A percentile compares a stretch with the other conserved stretches of the same genome.
Conservation (phyloP, 306 rosid genomes). For the Quercus wislizeni region DNA sequence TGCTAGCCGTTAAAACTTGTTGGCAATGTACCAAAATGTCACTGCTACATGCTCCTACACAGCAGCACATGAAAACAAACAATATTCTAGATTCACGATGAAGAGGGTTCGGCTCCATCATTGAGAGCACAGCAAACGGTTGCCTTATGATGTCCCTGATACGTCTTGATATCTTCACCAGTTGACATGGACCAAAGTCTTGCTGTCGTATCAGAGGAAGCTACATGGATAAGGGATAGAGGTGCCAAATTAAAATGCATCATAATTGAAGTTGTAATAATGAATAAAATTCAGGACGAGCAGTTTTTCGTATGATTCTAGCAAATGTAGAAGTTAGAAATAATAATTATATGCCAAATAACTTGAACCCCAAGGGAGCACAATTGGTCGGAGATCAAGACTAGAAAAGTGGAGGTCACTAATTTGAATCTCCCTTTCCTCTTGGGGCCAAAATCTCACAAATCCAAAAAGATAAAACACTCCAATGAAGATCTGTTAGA, state of each 20-base stretch:
- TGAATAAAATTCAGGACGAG: neutral
- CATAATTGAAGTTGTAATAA: neutral
- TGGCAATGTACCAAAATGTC: neutral
- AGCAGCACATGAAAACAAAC: neutral
- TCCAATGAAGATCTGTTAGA: neutral
- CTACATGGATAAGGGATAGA: conserved; percentile 39
- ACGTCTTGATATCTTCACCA: conserved; percentile 82
- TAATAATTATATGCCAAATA: no score
- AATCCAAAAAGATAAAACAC: neutral
- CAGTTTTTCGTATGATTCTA: neutral
- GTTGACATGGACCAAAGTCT: conserved; percentile 91
- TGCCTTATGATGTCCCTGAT: conserved; percentile 96
- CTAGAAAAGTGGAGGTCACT: no score
- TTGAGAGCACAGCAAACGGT: conserved; percentile 93
- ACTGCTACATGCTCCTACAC: neutral
- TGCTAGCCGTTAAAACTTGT: neutral
- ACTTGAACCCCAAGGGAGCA: no score
- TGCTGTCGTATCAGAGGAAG: conserved; percentile 93
- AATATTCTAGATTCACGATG: conserved; percentile 33
- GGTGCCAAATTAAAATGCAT: neutral
- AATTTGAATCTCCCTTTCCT: no score
- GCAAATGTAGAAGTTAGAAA: neutral
- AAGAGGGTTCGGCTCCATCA: conserved; percentile 86
- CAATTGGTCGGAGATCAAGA: no score
- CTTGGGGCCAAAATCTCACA: no score